phyloP scores from a whole-genome alignment of 2,329 filamentous ascomycete species.

The Thermoascus crustaceus region DNA sequence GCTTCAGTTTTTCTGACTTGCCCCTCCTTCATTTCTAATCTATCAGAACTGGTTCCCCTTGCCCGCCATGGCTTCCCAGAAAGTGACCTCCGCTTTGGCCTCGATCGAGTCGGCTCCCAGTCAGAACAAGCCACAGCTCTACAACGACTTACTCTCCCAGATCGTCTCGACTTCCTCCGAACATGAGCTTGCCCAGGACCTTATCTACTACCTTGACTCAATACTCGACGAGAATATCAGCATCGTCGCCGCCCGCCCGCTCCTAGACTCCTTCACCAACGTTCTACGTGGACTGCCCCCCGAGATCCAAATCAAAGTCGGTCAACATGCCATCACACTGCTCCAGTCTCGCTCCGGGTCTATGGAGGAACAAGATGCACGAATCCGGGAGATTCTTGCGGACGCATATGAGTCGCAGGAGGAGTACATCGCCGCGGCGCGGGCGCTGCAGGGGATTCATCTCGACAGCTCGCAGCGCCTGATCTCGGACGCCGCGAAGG shows the following conservation, averaged over 20 bases:
- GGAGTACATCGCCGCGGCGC: conserved; percentile 71
- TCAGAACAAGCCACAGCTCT: conserved; percentile 46
- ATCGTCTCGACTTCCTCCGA: conserved; percentile 42
- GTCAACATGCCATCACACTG: conserved; percentile 60
- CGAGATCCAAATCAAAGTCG: conserved; percentile 66
- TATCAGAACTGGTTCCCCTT: background rate
- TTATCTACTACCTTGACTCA: conserved; percentile 61
- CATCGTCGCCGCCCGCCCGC: conserved; percentile 64
- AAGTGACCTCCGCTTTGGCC: conserved; percentile 42
- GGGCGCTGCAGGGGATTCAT: conserved; percentile 70
- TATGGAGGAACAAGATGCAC: conserved; percentile 76
- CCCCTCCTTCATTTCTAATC: background rate
- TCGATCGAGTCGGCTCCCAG: conserved; percentile 42
- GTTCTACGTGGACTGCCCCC: conserved; percentile 45
- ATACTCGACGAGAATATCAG: conserved; percentile 63
- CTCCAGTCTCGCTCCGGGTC: conserved; percentile 61
- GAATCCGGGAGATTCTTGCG: conserved; percentile 71
- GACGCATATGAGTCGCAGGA: conserved; percentile 75
- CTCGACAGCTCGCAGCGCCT: conserved; percentile 83
- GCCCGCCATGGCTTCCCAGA: conserved; percentile 40
- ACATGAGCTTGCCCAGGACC: conserved; percentile 49
- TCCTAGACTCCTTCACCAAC: conserved; percentile 63
- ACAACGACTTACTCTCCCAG: conserved; percentile 50
- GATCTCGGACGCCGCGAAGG: conserved; percentile 73
- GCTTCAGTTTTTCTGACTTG: background rate